phyloP scores from a whole-genome alignment of 805 yeast species.

The Metschnikowia matae region DNA sequence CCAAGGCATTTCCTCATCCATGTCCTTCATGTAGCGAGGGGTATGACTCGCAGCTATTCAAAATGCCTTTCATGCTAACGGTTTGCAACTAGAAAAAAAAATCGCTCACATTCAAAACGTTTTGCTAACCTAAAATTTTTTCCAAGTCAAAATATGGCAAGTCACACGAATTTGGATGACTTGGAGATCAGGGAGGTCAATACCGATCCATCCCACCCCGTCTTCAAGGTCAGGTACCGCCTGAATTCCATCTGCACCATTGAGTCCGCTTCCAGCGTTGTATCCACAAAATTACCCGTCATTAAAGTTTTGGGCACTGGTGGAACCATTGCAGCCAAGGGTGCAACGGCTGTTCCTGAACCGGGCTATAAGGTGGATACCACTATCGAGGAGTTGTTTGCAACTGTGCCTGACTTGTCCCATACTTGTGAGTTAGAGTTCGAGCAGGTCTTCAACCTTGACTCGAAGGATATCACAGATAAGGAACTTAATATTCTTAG shows the following conservation, averaged over 20 bases:
- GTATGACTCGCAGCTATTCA: conserved; percentile 1
- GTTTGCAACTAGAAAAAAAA: neutral
- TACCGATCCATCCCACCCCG: conserved; percentile 27
- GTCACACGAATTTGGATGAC: conserved; percentile 1
- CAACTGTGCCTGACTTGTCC: conserved; percentile 53
- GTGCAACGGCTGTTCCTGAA: conserved; percentile 43
- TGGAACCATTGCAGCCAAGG: conserved; percentile 57
- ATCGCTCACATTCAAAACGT: neutral
- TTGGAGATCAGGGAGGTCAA: conserved; percentile 23
- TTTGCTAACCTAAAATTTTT: neutral
- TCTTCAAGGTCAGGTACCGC: conserved; percentile 34
- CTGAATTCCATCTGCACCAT: conserved; percentile 27
- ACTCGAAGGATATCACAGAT: conserved; percentile 54
- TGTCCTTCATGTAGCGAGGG: neutral
- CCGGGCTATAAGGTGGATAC: conserved; percentile 54
- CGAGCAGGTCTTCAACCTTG: conserved; percentile 60
- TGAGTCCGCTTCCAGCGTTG: conserved; percentile 17
- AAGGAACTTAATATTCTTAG: conserved; percentile 43
- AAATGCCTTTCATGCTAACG: neutral
- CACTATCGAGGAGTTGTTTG: conserved; percentile 33
- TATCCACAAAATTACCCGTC: conserved; percentile 23
- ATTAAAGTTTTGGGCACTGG: conserved; percentile 55
- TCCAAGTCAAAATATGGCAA: neutral
- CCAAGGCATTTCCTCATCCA: neutral
- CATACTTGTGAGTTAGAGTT: conserved; percentile 52